A percentile compares a stretch with the other conserved stretches of the same genome.
These are phyloP conservation scores for Backusella westeae DNA, from an alignment of 192 early-diverging fungal species.

Conservation along the genomic window DNA sequence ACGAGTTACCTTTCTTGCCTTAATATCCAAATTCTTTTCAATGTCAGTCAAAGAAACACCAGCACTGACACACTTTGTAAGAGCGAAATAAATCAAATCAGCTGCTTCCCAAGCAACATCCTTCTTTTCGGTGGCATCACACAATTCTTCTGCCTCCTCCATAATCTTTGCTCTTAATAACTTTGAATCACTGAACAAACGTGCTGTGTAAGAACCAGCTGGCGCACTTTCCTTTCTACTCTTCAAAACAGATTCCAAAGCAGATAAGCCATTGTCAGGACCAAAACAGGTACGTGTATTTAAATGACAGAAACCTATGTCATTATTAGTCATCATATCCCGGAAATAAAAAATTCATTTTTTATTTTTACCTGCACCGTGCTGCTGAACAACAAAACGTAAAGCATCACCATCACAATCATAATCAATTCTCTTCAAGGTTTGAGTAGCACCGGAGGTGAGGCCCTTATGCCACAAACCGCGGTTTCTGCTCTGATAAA, in stretches of 20 bases:
- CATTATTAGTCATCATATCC: not conserved
- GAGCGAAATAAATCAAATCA: slow-evolving; percentile 94
- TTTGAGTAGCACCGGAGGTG: slow-evolving; percentile 94
- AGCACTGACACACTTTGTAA: slow-evolving; percentile 79
- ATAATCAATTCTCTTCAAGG: slow-evolving; percentile 67
- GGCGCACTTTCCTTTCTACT: slow-evolving; percentile 73
- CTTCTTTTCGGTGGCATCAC: slow-evolving; percentile 66
- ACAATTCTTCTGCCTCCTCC: slow-evolving; percentile 94
- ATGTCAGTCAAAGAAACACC: slow-evolving; percentile 85
- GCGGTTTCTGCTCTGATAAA: slow-evolving; percentile 86
- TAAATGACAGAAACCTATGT: slow-evolving; percentile 92
- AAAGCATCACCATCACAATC: slow-evolving; percentile 94
- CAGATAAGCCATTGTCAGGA: slow-evolving; percentile 66
- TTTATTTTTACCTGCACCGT: slow-evolving; percentile 60
- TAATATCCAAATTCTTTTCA: slow-evolving; percentile 80
- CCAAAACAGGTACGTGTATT: slow-evolving; percentile 94
- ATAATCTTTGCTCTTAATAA: slow-evolving; percentile 90
- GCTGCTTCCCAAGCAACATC: slow-evolving; percentile 96
- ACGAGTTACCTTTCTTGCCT: slow-evolving; percentile 81
- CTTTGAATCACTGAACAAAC: slow-evolving; percentile 80
- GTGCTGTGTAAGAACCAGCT: slow-evolving; percentile 86
- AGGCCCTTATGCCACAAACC: slow-evolving; percentile 97
- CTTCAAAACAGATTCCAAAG: slow-evolving; percentile 66
- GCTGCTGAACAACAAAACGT: slow-evolving; percentile 83
- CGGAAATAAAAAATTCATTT: not conserved